Percentiles rank a stretch among this genome's conserved stretches.
These are phyloP conservation scores for Populus hybrid DNA, from an alignment of 441 rosid species.

Conservation along the genomic window DNA sequence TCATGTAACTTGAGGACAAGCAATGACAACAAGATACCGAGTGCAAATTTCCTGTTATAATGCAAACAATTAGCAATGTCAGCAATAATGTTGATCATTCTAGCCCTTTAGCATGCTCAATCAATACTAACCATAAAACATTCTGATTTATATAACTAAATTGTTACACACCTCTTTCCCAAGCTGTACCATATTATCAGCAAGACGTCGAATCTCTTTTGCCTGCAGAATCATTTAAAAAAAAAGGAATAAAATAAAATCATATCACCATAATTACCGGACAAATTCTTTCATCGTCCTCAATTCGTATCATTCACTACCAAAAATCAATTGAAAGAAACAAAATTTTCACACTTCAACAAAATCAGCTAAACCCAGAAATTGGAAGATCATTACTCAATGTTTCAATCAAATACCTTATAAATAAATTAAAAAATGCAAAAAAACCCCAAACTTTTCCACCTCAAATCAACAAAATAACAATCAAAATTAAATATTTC, in stretches of 20 bases:
- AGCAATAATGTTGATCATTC: background rate
- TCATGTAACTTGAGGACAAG: background rate
- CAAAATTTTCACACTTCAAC: background rate
- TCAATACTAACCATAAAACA: background rate
- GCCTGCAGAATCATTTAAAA: constrained; percentile 40
- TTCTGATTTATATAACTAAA: background rate
- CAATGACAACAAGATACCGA: background rate
- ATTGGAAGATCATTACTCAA: background rate
- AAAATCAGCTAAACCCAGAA: background rate
- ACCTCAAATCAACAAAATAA: background rate
- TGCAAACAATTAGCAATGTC: background rate
- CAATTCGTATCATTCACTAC: background rate
- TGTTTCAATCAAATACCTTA: background rate
- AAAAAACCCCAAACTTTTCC: background rate
- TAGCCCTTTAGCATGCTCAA: background rate
- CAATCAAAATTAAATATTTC: background rate
- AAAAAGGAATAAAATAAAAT: constrained; percentile 1
- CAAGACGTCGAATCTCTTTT: constrained; percentile 75
- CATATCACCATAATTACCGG: background rate
- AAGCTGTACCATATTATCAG: constrained; percentile 89
- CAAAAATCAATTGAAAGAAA: background rate
- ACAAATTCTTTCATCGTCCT: background rate
- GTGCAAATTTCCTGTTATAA: background rate
- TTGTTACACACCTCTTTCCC: constrained; percentile 65
- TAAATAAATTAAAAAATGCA: background rate